A percentile compares a stretch with the other conserved stretches of the same genome.
These are phyloP conservation scores for Citrullus mucosospermus DNA, from an alignment of 306 rosid species.

Conservation along the genomic window DNA sequence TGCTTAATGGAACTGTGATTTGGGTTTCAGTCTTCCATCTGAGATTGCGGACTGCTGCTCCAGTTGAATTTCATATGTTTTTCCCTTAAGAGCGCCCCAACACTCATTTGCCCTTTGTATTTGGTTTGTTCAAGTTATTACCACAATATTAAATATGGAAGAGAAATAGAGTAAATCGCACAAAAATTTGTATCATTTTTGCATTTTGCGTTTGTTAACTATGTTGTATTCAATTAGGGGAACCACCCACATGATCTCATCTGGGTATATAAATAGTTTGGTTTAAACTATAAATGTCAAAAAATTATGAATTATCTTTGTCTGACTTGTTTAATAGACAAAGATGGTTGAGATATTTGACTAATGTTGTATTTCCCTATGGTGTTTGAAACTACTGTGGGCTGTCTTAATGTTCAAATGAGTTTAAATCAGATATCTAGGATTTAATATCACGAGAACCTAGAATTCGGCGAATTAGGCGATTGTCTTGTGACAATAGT, in stretches of 20 bases:
- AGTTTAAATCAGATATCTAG: too few species aligned
- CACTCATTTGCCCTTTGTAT: neutral
- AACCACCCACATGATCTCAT: neutral
- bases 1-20: neutral
- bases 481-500: too few species aligned
- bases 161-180: neutral
- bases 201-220: neutral
- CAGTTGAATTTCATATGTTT: neutral
- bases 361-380: neutral
- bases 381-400: neutral
- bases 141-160: neutral
- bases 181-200: neutral
- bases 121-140: neutral
- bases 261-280: neutral
- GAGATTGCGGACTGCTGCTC: neutral
- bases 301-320: neutral
- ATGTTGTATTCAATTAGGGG: neutral
- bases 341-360: neutral
- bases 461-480: too few species aligned
- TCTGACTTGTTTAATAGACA: neutral
- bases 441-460: too few species aligned
- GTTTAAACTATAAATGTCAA: neutral
- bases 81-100: neutral
- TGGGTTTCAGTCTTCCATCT: neutral
- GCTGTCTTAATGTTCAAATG: too few species aligned